A percentile compares a stretch with the other conserved stretches of the same genome.
Evolutionary conservation across 441 rosid species (phyloP).

Genomic region (Theobroma grandiflorum): DNA sequence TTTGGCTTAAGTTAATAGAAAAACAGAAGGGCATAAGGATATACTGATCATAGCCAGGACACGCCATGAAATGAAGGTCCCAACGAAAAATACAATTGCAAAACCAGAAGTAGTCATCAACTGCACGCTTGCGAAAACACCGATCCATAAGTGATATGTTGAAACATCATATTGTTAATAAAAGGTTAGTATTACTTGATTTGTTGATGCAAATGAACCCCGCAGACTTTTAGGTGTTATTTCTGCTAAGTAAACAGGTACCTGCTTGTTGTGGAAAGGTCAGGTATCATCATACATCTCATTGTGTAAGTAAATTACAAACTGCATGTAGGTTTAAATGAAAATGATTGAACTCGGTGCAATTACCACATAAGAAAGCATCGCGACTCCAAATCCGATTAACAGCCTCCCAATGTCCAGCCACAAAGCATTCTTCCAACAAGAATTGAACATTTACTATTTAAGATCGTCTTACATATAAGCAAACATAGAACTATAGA

Average conservation of each 20-base stretch:
- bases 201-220: conserved; percentile 64
- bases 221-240: conserved; percentile 71
- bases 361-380: conserved; percentile 62
- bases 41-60: conserved; percentile 50
- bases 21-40: not conserved
- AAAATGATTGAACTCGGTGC: not conserved
- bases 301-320: not conserved
- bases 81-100: conserved; percentile 55
- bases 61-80: conserved; percentile 67
- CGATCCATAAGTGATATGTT: not conserved
- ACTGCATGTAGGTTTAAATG: not conserved
- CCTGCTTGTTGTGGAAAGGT: conserved; percentile 39
- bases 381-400: conserved; percentile 59
- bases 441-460: not conserved
- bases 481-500: not conserved
- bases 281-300: not conserved
- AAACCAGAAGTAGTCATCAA: conserved; percentile 56
- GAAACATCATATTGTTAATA: not conserved
- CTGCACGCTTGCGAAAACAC: conserved; percentile 43
- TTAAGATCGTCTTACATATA: conserved; percentile 5
- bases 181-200: conserved; percentile 47
- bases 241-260: conserved; percentile 75
- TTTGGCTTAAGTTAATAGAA: not conserved
- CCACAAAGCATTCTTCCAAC: conserved; percentile 45
- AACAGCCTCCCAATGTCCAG: conserved; percentile 67